These are phyloP conservation scores for Penicillium sp. DNA, from an alignment of 2,329 filamentous ascomycete species.

Conservation along the genomic window DNA sequence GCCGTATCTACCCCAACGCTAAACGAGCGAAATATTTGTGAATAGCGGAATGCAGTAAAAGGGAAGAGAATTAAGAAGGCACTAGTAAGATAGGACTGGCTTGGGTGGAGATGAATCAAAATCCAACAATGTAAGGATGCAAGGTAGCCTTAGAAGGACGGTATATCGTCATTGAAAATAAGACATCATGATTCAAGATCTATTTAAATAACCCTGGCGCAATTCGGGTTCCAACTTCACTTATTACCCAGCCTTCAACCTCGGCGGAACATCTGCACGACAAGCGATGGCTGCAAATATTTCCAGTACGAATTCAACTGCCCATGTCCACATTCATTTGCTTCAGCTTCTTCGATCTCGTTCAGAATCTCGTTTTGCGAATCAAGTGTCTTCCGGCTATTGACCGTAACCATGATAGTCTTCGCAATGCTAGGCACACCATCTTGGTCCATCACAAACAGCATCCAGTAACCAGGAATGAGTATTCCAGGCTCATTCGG, in stretches of 20 bases:
- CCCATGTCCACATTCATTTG: not conserved
- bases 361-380: not conserved
- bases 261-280: not conserved
- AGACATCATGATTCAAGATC: too few relatives aligned
- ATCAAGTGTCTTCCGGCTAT: not conserved
- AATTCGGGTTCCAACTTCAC: too few relatives aligned
- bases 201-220: too few relatives aligned
- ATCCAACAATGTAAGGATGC: too few relatives aligned
- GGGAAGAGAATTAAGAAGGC: too few relatives aligned
- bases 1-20: too few relatives aligned
- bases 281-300: not conserved
- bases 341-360: not conserved
- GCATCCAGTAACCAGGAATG: constrained; percentile 55
- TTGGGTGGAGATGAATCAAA: too few relatives aligned
- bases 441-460: constrained; percentile 47
- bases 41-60: too few relatives aligned
- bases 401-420: not conserved
- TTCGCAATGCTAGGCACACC: constrained; percentile 5
- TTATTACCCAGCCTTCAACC: not conserved
- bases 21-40: too few relatives aligned
- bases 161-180: too few relatives aligned
- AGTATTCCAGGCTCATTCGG: constrained; percentile 48
- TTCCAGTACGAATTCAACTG: not conserved
- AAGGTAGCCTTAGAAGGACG: too few relatives aligned
- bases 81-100: too few relatives aligned